A percentile compares a stretch with the other conserved stretches of the same genome.
Conservation (phyloP, 257 asterid species). For the Buddleja alternifolia region DNA sequence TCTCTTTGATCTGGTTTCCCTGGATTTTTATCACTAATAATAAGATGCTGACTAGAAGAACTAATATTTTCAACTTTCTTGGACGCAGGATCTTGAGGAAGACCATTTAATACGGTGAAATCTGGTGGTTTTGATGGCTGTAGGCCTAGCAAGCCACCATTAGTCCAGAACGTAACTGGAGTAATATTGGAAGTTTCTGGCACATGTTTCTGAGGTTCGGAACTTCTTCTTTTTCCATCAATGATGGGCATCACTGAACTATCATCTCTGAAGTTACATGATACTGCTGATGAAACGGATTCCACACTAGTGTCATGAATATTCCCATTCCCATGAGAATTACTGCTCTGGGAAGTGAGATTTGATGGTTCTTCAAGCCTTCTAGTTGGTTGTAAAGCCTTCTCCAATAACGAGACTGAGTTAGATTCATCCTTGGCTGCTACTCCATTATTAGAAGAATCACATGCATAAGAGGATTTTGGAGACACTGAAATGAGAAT, state of each 20-base stretch:
- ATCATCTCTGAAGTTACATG: conserved; percentile 37
- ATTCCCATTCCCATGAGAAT: conserved; percentile 38
- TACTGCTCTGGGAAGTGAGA: conserved; percentile 34
- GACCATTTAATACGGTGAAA: conserved; percentile 43
- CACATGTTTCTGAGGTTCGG: conserved; percentile 48
- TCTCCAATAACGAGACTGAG: conserved; percentile 33
- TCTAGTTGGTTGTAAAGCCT: conserved; percentile 46
- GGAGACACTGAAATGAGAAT: conserved; percentile 32
- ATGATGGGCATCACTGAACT: conserved; percentile 30
- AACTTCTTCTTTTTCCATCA: conserved; percentile 39
- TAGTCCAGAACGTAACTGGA: conserved; percentile 85
- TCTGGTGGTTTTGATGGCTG: conserved; percentile 98
- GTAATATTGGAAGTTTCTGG: conserved; percentile 54
- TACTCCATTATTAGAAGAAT: conserved; percentile 11
- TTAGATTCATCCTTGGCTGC: conserved; percentile 26
- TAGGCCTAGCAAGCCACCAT: conserved; percentile 95
- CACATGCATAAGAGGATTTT: conserved; percentile 29
- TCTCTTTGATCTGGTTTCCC: conserved; percentile 41
- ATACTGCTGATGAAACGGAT: conserved; percentile 37
- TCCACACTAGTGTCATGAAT: conserved; percentile 37
- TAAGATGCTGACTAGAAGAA: conserved; percentile 30
- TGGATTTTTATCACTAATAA: conserved; percentile 30
- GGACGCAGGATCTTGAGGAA: conserved; percentile 36
- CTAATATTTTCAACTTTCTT: conserved; percentile 37
- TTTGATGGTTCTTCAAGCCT: conserved; percentile 35